Base-by-base conservation (phyloP, 2,329 filamentous ascomycete species). In the Colletotrichum coccodes region DNA sequence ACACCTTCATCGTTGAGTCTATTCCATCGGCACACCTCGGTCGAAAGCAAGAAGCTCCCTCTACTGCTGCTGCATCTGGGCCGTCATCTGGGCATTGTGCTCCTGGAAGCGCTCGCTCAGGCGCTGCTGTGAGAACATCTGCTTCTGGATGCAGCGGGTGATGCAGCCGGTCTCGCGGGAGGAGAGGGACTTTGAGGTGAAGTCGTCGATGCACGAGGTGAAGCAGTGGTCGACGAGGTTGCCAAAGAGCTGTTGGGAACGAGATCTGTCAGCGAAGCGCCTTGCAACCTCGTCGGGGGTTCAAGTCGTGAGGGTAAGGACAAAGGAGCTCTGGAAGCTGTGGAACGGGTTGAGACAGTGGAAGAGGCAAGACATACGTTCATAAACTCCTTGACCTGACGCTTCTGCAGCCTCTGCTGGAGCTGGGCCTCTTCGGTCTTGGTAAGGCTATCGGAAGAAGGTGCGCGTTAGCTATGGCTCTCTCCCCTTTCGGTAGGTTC, bases 311-410 rank as follows among this genome's bases (percentile, higher is more conserved):
- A 23, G 16, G 40, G 30, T 32, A 23, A 38, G 14, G 14, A 11
- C 28, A 3, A 14, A 26, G 30, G 14, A 8, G 49, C 9, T 40
- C 38, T 18, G 16, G n/a, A 18, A 53, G 23, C 40, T 28, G 18
- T 21, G n/a, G 63, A 28, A 28, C 34, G 78, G 14, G 21, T 18
- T 9, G 76, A 62, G 77, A 77, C 62, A 79, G 23, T 47, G 32
- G 3, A 50, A 9, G 54, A 49, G 36, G 28, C 21, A 60, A 46
- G n/a, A 52, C 94, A 75, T 88, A 98, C 96, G 77, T 90, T 93
- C 92, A 98, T 97, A 80, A 99, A 98, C 80, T 98, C 95, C 86
- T 97, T 97, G 88, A 99, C 94, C 85, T 99, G 96, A 84, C 96
- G 97, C 85, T 93, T 93, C 86, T 98, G 94, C 90, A 99, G 95